Evolutionary conservation across 73 alveolate species (phyloP).

Genomic region (Stentor coeruleus): DNA sequence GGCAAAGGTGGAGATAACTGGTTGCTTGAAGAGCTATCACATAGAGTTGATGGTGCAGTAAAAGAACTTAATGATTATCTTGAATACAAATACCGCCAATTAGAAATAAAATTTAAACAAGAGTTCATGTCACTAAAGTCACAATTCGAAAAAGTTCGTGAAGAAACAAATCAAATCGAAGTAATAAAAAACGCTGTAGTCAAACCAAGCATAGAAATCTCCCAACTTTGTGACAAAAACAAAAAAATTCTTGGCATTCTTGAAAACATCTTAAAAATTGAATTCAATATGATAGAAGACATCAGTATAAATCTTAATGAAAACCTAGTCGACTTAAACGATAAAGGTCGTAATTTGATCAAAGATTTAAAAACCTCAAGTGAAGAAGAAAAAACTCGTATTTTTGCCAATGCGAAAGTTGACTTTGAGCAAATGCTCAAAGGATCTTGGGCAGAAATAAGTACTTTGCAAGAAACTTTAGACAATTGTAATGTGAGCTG

Average conservation of each 20-base stretch:
- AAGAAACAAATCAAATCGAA: background rate
- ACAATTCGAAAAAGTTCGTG: background rate
- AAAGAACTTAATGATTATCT: background rate
- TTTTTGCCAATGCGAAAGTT: conserved; percentile 2
- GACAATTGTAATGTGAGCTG: background rate
- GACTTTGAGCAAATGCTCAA: conserved; percentile 6
- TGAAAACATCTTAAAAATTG: background rate
- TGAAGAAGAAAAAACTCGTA: background rate
- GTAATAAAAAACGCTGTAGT: background rate
- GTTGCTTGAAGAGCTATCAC: background rate
- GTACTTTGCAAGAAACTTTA: background rate
- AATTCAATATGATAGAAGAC: background rate
- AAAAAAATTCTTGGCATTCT: background rate
- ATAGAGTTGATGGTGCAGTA: background rate
- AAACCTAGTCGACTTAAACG: background rate
- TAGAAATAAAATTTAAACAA: background rate
- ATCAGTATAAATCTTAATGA: background rate
- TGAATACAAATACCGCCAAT: background rate
- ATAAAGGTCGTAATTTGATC: background rate
- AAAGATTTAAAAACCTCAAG: background rate
- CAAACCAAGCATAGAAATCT: background rate
- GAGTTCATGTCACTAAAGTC: background rate
- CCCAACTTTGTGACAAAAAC: background rate
- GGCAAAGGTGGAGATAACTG: conserved; percentile 7
- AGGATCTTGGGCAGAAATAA: background rate